Base-by-base conservation (phyloP, 768 basidiomycete genomes). In the Lyophyllum decastes region DNA sequence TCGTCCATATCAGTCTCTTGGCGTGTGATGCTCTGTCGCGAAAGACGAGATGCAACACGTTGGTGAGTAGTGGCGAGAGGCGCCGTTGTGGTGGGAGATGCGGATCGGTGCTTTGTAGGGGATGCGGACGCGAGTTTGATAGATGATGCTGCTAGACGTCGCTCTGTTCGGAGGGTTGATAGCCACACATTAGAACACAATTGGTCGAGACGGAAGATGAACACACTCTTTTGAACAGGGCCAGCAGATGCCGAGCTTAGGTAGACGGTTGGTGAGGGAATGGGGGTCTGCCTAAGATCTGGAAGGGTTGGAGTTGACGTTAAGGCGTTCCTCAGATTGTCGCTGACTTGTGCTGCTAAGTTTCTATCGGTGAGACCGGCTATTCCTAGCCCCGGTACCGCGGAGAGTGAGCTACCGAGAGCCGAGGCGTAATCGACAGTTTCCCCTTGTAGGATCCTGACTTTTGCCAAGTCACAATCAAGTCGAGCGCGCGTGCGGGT, bases 401-500 rank as follows among this genome's bases (percentile, higher is more conserved):
- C 52, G 11, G 61, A 48, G 7, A 63, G 44, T 40, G 61, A 60
- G 9, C 54, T 49, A 17, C 62, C 64, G 7, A 67, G 55, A 24
- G 60, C 52, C 6, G 57, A 60, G 26, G 61, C 59, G 55, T 70
- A 71, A 49, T 79, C 77, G 10, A 72, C 69, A 4, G 72, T 51
- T 57, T 82, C 82, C 33, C 82, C 82, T 59, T 81, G 80, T 21
- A 83, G 65, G 17, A 76, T 71, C 45, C 77, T 68, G 26, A 82
- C 80, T 62, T 76, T 76, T 49, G 68, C 66, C 21, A 86, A 71
- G 62, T 86, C 84, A 2, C 73, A 68, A 59, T 83, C 82, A 12
- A 86, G 77, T 43, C 79, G 73, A 14, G 78, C 72, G 45, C 78
- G 77, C 25, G 82, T 80, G 34, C 77, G 72, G 2, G 70, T 72